These are phyloP conservation scores for Exutisphaerella laricina DNA, from an alignment of 2,329 filamentous ascomycete species.

Conservation along the genomic window DNA sequence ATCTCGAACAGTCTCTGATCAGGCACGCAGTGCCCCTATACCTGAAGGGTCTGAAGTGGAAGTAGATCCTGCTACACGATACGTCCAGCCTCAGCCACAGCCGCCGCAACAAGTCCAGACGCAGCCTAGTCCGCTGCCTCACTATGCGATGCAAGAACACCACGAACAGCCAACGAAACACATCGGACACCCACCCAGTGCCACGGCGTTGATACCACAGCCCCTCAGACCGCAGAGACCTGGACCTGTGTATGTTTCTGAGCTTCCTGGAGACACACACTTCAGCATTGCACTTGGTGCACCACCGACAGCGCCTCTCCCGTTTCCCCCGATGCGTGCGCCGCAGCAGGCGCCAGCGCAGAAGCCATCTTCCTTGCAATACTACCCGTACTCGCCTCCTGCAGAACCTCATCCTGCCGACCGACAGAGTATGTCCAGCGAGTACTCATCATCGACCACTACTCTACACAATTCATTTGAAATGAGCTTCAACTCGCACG, in stretches of 20 bases:
- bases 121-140: no score
- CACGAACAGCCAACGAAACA: no score
- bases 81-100: no score
- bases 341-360: neutral
- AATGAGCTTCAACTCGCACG: neutral
- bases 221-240: neutral
- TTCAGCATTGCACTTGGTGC: neutral
- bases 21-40: neutral
- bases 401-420: neutral
- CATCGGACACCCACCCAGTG: neutral
- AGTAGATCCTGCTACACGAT: no score
- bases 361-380: neutral
- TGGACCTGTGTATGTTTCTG: neutral
- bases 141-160: no score
- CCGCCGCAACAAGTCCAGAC: no score
- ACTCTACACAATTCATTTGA: neutral
- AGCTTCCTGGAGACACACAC: constrained; percentile 8
- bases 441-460: neutral
- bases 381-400: neutral
- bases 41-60: neutral
- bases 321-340: neutral
- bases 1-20: neutral
- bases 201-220: neutral
- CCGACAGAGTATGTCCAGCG: neutral
- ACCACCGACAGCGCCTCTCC: constrained; percentile 2